Evolutionary conservation across 2,329 filamentous ascomycete genomes (phyloP).

Genomic region (Ascochyta rabiei): DNA sequence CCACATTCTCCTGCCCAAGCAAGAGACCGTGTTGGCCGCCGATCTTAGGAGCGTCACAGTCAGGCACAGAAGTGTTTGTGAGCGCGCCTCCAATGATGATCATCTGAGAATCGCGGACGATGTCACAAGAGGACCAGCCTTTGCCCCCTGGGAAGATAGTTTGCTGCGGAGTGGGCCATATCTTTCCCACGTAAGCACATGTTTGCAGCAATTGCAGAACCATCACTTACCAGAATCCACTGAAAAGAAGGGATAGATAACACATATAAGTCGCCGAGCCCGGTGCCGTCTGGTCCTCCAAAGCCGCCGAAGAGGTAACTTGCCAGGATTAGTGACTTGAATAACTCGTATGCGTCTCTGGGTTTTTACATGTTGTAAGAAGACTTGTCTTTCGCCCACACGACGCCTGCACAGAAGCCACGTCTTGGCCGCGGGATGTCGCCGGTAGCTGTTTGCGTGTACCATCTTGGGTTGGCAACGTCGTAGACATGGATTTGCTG

Average conservation of each 20-base stretch:
- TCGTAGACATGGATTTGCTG: constrained; percentile 60
- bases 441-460: constrained; percentile 61
- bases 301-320: constrained; percentile 66
- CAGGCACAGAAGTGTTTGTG: constrained; percentile 45
- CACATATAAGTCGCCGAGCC: constrained; percentile 65
- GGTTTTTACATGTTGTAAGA: constrained; percentile 65
- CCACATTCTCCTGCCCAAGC: constrained; percentile 51
- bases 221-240: constrained; percentile 57
- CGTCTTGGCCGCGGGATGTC: constrained; percentile 58
- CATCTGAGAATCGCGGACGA: constrained; percentile 62
- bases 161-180: constrained; percentile 22
- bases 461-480: constrained; percentile 63
- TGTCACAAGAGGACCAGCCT: constrained; percentile 59
- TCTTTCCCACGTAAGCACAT: constrained; percentile 31
- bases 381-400: constrained; percentile 62
- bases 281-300: constrained; percentile 54
- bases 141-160: constrained; percentile 40
- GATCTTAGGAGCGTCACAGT: constrained; percentile 57
- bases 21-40: constrained; percentile 61
- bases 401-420: constrained; percentile 64
- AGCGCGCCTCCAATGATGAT: constrained; percentile 65
- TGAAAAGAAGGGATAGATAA: constrained; percentile 64
- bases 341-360: too few relatives aligned
- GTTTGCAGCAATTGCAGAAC: background rate
- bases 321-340: constrained; percentile 1